These are phyloP conservation scores for Candida quercuum DNA, from an alignment of 805 yeast species.

Conservation along the genomic window DNA sequence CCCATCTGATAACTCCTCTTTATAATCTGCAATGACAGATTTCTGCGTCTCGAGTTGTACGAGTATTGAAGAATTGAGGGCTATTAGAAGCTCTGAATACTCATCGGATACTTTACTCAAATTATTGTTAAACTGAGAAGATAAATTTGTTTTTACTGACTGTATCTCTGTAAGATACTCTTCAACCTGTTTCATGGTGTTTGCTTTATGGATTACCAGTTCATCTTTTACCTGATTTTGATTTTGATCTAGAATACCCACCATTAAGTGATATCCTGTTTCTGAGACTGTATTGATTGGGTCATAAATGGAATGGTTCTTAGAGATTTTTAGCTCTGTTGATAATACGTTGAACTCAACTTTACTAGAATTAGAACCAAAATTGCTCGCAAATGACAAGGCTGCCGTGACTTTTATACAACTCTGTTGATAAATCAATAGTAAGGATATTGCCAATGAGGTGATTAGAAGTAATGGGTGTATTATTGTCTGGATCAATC, in stretches of 20 bases:
- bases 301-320: not conserved
- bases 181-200: not conserved
- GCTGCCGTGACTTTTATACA: not conserved
- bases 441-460: not conserved
- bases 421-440: not conserved
- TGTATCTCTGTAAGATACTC: not conserved
- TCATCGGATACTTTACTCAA: not conserved
- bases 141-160: not conserved
- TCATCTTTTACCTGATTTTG: not conserved
- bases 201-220: not conserved
- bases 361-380: not conserved
- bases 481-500: not conserved
- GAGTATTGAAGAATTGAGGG: not conserved
- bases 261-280: not conserved
- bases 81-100: not conserved
- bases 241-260: not conserved
- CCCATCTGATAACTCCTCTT: not conserved
- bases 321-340: not conserved
- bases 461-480: not conserved
- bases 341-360: not conserved
- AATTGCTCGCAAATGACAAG: not conserved
- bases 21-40: not conserved
- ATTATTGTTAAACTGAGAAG: not conserved
- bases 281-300: not conserved
- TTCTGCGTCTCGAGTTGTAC: not conserved